Evolutionary conservation across 805 yeast genomes (phyloP).

Genomic region (Saccharomyces paradoxus): DNA sequence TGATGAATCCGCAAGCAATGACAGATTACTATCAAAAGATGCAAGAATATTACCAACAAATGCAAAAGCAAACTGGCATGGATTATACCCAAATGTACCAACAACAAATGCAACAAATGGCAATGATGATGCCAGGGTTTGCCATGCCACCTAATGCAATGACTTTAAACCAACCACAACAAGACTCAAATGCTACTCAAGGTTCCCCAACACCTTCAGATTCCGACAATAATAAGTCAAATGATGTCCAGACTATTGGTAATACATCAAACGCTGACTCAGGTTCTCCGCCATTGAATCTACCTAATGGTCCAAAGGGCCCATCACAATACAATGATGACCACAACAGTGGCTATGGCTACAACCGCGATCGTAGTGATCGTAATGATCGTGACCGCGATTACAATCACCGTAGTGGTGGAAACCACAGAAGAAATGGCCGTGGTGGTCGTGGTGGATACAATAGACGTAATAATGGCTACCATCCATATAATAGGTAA

Average conservation of each 20-base stretch:
- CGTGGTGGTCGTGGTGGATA: slow-evolving; percentile 5
- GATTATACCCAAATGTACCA: slow-evolving; percentile 31
- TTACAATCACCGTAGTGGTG: slow-evolving; percentile 9
- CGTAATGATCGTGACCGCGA: slow-evolving; percentile 23
- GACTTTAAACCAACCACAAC: slow-evolving; percentile 3
- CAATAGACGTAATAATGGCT: slow-evolving; percentile 21
- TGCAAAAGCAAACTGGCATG: slow-evolving; percentile 31
- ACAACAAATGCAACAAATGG: slow-evolving; percentile 34
- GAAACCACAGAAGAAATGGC: neutral
- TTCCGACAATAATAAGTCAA: slow-evolving; percentile 15
- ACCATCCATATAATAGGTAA: slow-evolving; percentile 30
- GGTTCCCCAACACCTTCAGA: slow-evolving; percentile 9
- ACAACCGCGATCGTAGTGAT: slow-evolving; percentile 6
- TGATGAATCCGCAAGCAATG: slow-evolving; percentile 47
- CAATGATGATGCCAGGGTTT: slow-evolving; percentile 28
- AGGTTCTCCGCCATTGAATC: slow-evolving; percentile 30
- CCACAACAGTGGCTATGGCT: slow-evolving; percentile 3
- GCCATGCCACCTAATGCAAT: slow-evolving; percentile 16
- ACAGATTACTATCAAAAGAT: slow-evolving; percentile 56
- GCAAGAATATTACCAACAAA: slow-evolving; percentile 42
- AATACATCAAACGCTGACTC: slow-evolving; percentile 18
- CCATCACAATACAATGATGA: slow-evolving; percentile 13
- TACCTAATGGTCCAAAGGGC: slow-evolving; percentile 48
- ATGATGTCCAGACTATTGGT: slow-evolving; percentile 23
- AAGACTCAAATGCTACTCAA: slow-evolving; percentile 9